Conservation (phyloP, 305 asterid genomes). For the Withania somnifera region DNA sequence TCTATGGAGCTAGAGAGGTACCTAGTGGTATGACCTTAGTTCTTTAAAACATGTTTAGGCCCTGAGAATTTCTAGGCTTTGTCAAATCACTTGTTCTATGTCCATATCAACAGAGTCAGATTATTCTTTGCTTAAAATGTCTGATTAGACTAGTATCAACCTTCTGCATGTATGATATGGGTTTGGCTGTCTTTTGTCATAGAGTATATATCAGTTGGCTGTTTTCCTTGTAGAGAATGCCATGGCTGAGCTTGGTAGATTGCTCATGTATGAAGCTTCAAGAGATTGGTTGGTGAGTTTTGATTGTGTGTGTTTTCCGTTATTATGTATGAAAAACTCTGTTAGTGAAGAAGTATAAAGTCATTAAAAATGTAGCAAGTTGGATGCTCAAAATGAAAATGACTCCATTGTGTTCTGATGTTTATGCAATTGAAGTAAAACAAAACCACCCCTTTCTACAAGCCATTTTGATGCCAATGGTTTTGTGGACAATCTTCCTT, state of each 20-base stretch:
- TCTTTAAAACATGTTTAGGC: not conserved
- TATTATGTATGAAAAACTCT: not conserved
- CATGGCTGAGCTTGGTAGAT: conserved; percentile 97
- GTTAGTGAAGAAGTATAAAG: not conserved
- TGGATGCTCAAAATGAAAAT: not conserved
- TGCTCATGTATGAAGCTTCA: conserved; percentile 87
- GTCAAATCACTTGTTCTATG: not conserved
- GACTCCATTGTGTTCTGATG: not conserved
- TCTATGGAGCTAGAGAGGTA: not conserved
- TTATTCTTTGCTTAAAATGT: not conserved
- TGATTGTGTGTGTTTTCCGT: not conserved
- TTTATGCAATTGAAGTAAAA: not conserved
- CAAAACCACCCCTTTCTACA: not conserved
- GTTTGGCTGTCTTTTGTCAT: not conserved
- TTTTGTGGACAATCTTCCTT: not conserved
- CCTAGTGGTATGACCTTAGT: not conserved
- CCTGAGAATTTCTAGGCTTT: not conserved
- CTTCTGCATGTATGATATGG: not conserved
- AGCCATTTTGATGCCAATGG: not conserved
- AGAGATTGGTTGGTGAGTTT: conserved; percentile 82
- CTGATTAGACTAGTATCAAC: not conserved
- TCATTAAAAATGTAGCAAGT: not conserved
- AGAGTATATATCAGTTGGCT: not conserved
- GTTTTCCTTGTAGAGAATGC: conserved; percentile 45
- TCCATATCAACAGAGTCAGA: not conserved